These are phyloP conservation scores for Lodderomyces beijingensis DNA, from an alignment of 1,139 yeast genomes.

Conservation along the genomic window DNA sequence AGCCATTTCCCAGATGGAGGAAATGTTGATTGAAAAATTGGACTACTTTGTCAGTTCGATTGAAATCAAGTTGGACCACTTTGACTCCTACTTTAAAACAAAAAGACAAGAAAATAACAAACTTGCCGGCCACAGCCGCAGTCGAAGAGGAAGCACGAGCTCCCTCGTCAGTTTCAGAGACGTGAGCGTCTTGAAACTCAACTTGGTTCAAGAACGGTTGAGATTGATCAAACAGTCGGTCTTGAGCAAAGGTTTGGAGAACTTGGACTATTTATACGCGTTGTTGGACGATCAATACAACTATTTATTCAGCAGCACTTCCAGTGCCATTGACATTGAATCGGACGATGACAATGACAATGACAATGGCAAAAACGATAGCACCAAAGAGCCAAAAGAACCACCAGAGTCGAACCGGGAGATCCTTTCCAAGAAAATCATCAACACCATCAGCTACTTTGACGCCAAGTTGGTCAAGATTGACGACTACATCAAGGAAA, in stretches of 20 bases:
- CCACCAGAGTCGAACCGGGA: slow-evolving; percentile 31
- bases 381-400: slow-evolving; percentile 52
- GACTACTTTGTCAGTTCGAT: slow-evolving; percentile 52
- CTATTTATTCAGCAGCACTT: slow-evolving; percentile 21
- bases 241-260: slow-evolving; percentile 40
- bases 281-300: slow-evolving; percentile 56
- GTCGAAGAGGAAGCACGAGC: slow-evolving; percentile 3
- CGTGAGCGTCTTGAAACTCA: slow-evolving; percentile 32
- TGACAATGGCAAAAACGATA: no score
- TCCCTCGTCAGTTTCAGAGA: slow-evolving; percentile 22
- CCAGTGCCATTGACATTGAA: not conserved
- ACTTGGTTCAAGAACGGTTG: slow-evolving; percentile 40
- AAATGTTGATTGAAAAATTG: slow-evolving; percentile 44
- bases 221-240: slow-evolving; percentile 38
- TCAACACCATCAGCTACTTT: slow-evolving; percentile 51
- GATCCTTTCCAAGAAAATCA: slow-evolving; percentile 38
- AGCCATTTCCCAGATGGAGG: slow-evolving; percentile 30
- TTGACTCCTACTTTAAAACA: slow-evolving; percentile 48
- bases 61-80: slow-evolving; percentile 47
- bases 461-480: slow-evolving; percentile 53
- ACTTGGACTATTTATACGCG: slow-evolving; percentile 44
- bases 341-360: slow-evolving; percentile 9
- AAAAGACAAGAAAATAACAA: slow-evolving; percentile 4
- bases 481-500: slow-evolving; percentile 43
- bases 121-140: not conserved